Conservation (phyloP, 495 filamentous ascomycete genomes). For the Bombardia bombarda region DNA sequence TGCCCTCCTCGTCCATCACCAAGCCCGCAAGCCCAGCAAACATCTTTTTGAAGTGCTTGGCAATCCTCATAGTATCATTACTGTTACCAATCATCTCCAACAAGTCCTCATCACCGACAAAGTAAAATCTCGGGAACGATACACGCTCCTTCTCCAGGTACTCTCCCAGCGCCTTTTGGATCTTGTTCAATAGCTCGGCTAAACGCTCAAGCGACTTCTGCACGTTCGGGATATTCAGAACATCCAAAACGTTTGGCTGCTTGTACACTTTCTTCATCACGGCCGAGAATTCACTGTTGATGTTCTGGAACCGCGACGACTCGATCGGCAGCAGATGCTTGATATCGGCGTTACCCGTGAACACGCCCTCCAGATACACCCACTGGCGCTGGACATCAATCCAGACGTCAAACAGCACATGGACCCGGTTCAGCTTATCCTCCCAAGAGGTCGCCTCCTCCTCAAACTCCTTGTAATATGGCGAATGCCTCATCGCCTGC, state of each 20-base stretch:
- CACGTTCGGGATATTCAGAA: conserved; percentile 87
- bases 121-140: conserved; percentile 97
- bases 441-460: conserved; percentile 96
- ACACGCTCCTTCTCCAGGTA: conserved; percentile 96
- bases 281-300: conserved; percentile 94
- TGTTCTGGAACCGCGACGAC: conserved; percentile 93
- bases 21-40: conserved; percentile 91
- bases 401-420: conserved; percentile 98
- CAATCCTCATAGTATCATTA: conserved; percentile 89
- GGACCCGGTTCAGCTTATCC: conserved; percentile 93
- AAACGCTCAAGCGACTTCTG: conserved; percentile 93
- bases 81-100: conserved; percentile 99
- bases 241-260: conserved; percentile 87
- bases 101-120: conserved; percentile 96
- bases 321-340: conserved; percentile 96
- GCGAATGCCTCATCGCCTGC: conserved; percentile 97
- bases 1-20: conserved; percentile 79
- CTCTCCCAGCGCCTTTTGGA: conserved; percentile 97
- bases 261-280: conserved; percentile 99
- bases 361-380: conserved; percentile 98
- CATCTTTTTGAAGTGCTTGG: conserved; percentile 99
- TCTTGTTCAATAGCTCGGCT: conserved; percentile 94
- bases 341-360: conserved; percentile 97
- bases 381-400: conserved; percentile 99
- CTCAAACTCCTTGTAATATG: conserved; percentile 98